Evolutionary conservation across 176 grass and related monocot species (phyloP), one percentile per base, ranked within the genome.

Genomic region (Zea mays): DNA sequence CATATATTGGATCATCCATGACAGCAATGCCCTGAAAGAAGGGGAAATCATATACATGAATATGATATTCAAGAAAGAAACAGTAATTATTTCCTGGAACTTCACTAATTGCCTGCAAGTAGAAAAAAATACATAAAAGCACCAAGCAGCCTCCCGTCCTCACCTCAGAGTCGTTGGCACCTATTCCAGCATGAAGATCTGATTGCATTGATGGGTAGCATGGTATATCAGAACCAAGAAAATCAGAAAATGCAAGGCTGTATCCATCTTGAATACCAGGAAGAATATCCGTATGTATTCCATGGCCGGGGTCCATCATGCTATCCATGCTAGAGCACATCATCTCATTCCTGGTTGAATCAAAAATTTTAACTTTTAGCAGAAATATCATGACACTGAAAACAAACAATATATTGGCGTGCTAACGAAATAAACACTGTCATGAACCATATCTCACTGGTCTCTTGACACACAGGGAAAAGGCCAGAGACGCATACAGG

Each of bases 1-100:
- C 85, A 83, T 93, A 93, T 79, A 93, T 90, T 57, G 88, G 60
- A 88, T 93, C 91, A 48, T 93, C 91, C 44, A 93, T 84, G 61
- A 41, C 75, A 37, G 69, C 11, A 47, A 93, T 83, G 51, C 69
- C 85, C 91, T 93, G 61, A 68, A 88, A 62, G 46, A 88, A 44
- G 65, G 56, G 42, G 62, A 81, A 76, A 72, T 19, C 27, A 27
- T 27, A 27, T 27, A 27, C 27, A 27, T 27, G 27, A 27, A 27
- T 61, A 60, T 43, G 55, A 33, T 60, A 89, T 73, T 38, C 43
- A 72, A 1, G 5, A 8, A 78, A 49, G 60, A 37, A 78, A 83
- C 34, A 78, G 50, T 38, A 73, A 13, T 54, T 51, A 86, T 62
- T 67, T 44, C 48, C 44, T 66, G 55, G 15, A 62, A 69, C 20